These are phyloP conservation scores for Globisporangium abappressorium DNA, from an alignment of 352 stramenopile genomes.

Conservation along the genomic window DNA sequence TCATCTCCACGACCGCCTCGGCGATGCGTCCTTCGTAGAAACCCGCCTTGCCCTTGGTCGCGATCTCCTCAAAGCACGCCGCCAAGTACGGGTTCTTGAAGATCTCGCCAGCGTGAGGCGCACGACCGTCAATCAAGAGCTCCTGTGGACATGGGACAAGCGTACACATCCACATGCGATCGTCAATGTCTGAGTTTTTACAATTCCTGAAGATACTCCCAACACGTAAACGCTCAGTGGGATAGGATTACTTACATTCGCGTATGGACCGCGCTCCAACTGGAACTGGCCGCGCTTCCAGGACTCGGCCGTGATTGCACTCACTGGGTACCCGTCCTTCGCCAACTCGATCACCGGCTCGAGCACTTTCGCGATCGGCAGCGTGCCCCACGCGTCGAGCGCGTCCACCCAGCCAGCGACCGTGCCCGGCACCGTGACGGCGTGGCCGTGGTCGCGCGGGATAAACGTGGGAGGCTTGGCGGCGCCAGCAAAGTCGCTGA, in stretches of 20 bases:
- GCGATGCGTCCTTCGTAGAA: constrained; percentile 87
- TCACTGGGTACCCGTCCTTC: constrained; percentile 92
- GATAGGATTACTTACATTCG: constrained; percentile 16
- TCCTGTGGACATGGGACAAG: constrained; percentile 21
- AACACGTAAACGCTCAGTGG: not conserved
- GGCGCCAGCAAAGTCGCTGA: constrained; percentile 34
- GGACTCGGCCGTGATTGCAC: constrained; percentile 78
- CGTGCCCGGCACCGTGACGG: constrained; percentile 89
- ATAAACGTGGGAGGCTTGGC: constrained; percentile 31
- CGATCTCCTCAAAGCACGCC: constrained; percentile 83
- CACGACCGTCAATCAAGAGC: constrained; percentile 48
- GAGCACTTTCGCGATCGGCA: constrained; percentile 86
- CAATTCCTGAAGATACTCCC: not conserved
- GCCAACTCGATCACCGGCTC: constrained; percentile 88
- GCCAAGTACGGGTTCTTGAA: constrained; percentile 89
- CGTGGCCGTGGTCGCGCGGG: constrained; percentile 56
- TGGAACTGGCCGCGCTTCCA: constrained; percentile 80
- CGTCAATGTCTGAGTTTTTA: not conserved
- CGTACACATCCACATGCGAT: not conserved
- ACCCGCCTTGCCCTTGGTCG: constrained; percentile 79
- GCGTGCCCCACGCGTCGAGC: constrained; percentile 76
- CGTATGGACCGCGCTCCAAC: constrained; percentile 56
- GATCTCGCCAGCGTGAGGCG: constrained; percentile 65
- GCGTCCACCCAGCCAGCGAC: constrained; percentile 92
- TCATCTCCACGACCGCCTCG: constrained; percentile 84